Evolutionary conservation across 2,329 filamentous ascomycete genomes (phyloP).

Genomic region (Furcasterigmium sp.): DNA sequence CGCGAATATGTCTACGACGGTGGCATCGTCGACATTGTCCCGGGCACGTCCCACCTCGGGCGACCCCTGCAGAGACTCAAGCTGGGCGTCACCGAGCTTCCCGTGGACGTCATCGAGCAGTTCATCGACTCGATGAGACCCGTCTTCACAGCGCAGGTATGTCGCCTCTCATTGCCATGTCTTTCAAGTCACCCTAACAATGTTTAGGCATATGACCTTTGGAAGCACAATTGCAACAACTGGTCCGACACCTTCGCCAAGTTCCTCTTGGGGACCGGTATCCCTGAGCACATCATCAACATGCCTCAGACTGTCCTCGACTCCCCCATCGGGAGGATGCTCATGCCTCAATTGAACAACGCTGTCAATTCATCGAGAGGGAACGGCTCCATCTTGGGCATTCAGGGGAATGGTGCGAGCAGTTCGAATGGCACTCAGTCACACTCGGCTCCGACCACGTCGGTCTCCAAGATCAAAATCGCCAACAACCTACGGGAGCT

Average conservation of each 20-base stretch:
- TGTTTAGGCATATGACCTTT: constrained; percentile 78
- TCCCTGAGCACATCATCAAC: constrained; percentile 79
- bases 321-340: constrained; percentile 83
- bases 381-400: constrained; percentile 47
- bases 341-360: constrained; percentile 63
- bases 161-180: constrained; percentile 1
- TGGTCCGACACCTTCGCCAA: constrained; percentile 90
- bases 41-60: constrained; percentile 83
- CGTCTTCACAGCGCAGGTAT: constrained; percentile 75
- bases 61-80: constrained; percentile 69
- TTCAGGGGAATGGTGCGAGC: constrained; percentile 29
- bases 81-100: constrained; percentile 73
- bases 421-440: constrained; percentile 14
- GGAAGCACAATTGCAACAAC: constrained; percentile 93
- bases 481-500: constrained; percentile 56
- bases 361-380: constrained; percentile 44
- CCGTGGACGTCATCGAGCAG: constrained; percentile 76
- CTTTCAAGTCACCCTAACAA: neutral
- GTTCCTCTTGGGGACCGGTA: constrained; percentile 83
- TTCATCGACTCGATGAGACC: constrained; percentile 79
- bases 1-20: constrained; percentile 89
- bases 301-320: constrained; percentile 81
- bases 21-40: constrained; percentile 74
- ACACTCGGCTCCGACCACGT: constrained; percentile 17
- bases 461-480: constrained; percentile 45